Percentiles rank a stretch among this genome's conserved stretches.
Evolutionary conservation across 345 rosid species (phyloP).

Genomic region (Leavenworthia alabamica): DNA sequence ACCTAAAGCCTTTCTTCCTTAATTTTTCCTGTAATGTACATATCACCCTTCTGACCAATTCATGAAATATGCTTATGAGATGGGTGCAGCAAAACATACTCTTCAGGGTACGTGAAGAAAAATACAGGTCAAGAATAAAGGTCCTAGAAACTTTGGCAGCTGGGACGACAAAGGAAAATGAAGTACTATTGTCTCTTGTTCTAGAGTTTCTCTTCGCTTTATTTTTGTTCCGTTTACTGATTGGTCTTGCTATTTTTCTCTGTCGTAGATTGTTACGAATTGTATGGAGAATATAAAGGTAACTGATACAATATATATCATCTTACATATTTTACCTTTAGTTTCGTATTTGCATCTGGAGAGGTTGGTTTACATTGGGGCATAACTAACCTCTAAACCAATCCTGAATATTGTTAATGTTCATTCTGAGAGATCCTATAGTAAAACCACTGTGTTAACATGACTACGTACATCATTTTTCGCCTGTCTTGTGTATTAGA

Average conservation of each 20-base stretch:
- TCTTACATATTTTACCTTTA: neutral
- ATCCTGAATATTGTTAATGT: neutral
- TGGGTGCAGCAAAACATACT: slow-evolving; percentile 67
- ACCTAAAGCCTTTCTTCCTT: slow-evolving; percentile 11
- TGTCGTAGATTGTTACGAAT: slow-evolving; percentile 39
- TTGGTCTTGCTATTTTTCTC: neutral
- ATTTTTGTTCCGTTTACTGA: neutral
- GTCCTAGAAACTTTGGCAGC: slow-evolving; percentile 69
- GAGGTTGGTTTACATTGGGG: neutral
- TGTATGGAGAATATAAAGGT: slow-evolving; percentile 48
- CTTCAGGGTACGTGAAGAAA: slow-evolving; percentile 58
- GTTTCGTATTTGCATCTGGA: neutral
- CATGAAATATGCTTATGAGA: slow-evolving; percentile 21
- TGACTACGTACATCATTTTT: slow-evolving; percentile 10
- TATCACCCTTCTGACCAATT: slow-evolving; percentile 20
- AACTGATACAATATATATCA: neutral
- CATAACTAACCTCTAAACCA: neutral
- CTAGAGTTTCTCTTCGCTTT: neutral
- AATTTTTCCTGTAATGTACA: neutral
- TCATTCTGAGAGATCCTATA: slow-evolving; percentile 2
- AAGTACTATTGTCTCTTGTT: slow-evolving; percentile 42
- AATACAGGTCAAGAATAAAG: slow-evolving; percentile 63
- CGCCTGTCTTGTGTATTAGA: neutral
- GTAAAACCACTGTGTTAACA: neutral
- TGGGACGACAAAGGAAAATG: slow-evolving; percentile 69